Base-by-base conservation (phyloP, 108 stramenopile genomes). In the Discostella pseudostelligera region DNA sequence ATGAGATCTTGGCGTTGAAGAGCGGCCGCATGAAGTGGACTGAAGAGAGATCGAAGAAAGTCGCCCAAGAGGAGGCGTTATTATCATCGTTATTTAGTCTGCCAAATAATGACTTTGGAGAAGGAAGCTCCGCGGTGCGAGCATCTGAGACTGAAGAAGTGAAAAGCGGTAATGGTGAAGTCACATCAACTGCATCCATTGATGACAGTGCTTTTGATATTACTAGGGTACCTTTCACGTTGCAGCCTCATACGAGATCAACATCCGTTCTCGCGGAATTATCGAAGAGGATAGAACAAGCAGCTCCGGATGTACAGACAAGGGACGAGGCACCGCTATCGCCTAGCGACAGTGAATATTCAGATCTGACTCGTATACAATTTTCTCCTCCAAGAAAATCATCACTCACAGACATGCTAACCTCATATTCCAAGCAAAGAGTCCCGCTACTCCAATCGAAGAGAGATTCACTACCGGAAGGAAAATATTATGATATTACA, bases 81-180 rank as follows among this genome's bases (percentile, higher is more conserved):
- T 76, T 92, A 50, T 58, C 56, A 56, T 71, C 69, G 35, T 74
- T 89, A 39, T 56, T 89, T 53, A 75, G 80, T 72, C 39, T 65
- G 14, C 19, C 37, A 39, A 59, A 80, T 55, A 78, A 83, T 43
- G 53, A 61, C 16, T 82, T 81, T 22, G 53, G 51, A 4, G 35
- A 19, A 37, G 14, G 12, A 39, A 19, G 7, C 35, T 14, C 1
- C 14, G n/a, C 3, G 17, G n/a, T 43, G 42, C n/a, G 2, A 43
- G 6, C 35, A 36, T 37, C 0, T 24, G 26, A 63, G 24, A 36
- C 62, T 3, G 17, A 25, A 39, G 55, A 56, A 56, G n/a, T n/a
- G 32, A 3, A 8, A 39, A 11, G 28, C 24, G 16, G 17, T 39
- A 16, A 32, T 6, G 10, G 35, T n/a, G 36, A 37, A 32, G 19